A percentile compares a stretch with the other conserved stretches of the same genome.
These are phyloP conservation scores for Talaromyces borbonicus DNA, from an alignment of 495 filamentous ascomycete species.

Conservation along the genomic window DNA sequence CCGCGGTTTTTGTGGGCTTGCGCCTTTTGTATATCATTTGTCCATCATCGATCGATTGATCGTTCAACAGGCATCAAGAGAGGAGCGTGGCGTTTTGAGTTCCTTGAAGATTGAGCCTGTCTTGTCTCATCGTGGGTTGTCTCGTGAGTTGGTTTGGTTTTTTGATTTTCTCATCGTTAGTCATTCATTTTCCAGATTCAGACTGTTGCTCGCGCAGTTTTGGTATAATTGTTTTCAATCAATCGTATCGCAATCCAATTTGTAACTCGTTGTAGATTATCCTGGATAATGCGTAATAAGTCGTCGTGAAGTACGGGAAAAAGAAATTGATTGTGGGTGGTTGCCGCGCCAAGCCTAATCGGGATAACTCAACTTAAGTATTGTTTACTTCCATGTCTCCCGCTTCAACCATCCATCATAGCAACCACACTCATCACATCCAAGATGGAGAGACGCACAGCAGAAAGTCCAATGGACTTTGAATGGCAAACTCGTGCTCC, in stretches of 20 bases:
- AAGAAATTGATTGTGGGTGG: too few species aligned
- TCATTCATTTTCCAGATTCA: background rate
- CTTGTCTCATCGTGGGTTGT: background rate
- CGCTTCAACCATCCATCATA: constrained; percentile 9
- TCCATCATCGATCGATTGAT: too few species aligned
- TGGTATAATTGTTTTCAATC: too few species aligned
- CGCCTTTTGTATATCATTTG: background rate
- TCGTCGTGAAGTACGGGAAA: too few species aligned
- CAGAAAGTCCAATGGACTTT: constrained; percentile 61
- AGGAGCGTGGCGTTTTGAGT: constrained; percentile 8
- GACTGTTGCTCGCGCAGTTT: background rate
- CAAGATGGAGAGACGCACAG: constrained; percentile 34
- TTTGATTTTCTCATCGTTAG: background rate
- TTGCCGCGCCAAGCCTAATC: too few species aligned
- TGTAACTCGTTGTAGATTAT: too few species aligned
- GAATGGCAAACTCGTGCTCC: constrained; percentile 51
- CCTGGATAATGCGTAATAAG: too few species aligned
- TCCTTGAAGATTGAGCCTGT: constrained; percentile 10
- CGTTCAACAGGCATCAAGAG: constrained; percentile 6
- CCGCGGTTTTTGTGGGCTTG: background rate
- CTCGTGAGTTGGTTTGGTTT: background rate
- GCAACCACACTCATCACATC: background rate
- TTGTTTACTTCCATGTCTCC: constrained; percentile 9
- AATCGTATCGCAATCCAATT: too few species aligned
- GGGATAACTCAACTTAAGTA: background rate